These are phyloP conservation scores for Hericium erinaceus DNA, from an alignment of 768 basidiomycete species.

Conservation along the genomic window DNA sequence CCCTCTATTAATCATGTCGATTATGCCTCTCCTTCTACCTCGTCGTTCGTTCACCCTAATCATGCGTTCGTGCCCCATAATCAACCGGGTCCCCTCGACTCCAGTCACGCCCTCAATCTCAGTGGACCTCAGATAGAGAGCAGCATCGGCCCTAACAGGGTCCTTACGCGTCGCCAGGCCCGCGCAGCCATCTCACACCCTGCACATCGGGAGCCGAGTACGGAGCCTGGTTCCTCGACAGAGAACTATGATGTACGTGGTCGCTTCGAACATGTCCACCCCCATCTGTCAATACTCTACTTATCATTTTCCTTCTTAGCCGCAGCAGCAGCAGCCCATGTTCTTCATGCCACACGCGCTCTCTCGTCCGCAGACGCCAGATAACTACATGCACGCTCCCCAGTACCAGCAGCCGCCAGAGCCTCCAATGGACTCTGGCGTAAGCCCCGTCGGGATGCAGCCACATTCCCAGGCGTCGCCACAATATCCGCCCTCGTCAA, in stretches of 20 bases:
- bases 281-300: too few relatives aligned
- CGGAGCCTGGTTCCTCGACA: slow-evolving; percentile 2
- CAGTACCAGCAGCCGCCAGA: slow-evolving; percentile 10
- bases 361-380: slow-evolving; percentile 12
- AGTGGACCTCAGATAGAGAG: slow-evolving; percentile 11
- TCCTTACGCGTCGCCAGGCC: slow-evolving; percentile 12
- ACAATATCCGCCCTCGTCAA: slow-evolving; percentile 6
- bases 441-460: slow-evolving; percentile 9
- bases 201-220: not conserved
- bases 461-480: slow-evolving; percentile 4
- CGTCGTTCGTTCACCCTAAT: slow-evolving; percentile 8
- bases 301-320: not conserved
- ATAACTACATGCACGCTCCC: slow-evolving; percentile 8
- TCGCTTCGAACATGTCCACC: not conserved
- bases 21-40: slow-evolving; percentile 12
- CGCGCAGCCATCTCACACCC: slow-evolving; percentile 7
- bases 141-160: slow-evolving; percentile 13
- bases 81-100: slow-evolving; percentile 3
- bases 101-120: slow-evolving; percentile 9
- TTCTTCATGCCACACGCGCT: not conserved
- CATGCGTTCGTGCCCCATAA: slow-evolving; percentile 6
- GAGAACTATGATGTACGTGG: slow-evolving; percentile 13
- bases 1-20: slow-evolving; percentile 16
- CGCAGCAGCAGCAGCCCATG: not conserved
- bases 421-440: slow-evolving; percentile 6